These are phyloP conservation scores for Starmerella bombicola DNA, from an alignment of 805 yeast genomes.

Conservation along the genomic window DNA sequence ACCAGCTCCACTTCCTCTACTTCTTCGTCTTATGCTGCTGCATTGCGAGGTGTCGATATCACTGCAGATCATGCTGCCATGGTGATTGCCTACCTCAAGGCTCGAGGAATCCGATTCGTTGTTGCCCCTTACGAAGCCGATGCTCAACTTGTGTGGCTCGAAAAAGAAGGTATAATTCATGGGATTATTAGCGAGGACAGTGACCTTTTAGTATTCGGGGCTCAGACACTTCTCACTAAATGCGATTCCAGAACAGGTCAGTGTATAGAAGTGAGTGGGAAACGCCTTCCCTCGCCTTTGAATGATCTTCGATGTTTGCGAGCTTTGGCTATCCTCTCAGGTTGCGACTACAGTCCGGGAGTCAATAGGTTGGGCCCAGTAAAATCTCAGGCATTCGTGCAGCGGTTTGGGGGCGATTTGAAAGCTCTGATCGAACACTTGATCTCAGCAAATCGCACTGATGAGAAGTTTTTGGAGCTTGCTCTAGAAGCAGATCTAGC, in stretches of 20 bases:
- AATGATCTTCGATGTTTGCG: constrained; percentile 33
- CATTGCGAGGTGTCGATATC: constrained; percentile 52
- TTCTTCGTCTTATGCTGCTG: not conserved
- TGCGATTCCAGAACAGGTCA: constrained; percentile 49
- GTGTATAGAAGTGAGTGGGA: constrained; percentile 56
- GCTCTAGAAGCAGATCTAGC: constrained; percentile 60
- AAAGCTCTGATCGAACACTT: constrained; percentile 47
- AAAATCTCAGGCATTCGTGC: constrained; percentile 54
- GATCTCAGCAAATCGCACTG: constrained; percentile 50
- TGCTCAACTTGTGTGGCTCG: constrained; percentile 87
- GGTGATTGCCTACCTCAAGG: constrained; percentile 49
- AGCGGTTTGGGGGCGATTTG: constrained; percentile 35
- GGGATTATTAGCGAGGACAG: constrained; percentile 92
- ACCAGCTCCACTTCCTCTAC: not conserved
- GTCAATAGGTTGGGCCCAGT: constrained; percentile 67
- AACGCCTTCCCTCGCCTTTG: constrained; percentile 33
- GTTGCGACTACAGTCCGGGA: constrained; percentile 93
- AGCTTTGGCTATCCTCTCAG: constrained; percentile 75
- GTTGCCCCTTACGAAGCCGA: constrained; percentile 99
- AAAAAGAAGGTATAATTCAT: constrained; percentile 57
- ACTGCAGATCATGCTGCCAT: constrained; percentile 86
- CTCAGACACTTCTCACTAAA: constrained; percentile 62
- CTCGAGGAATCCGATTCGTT: constrained; percentile 47
- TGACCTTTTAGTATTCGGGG: constrained; percentile 82
- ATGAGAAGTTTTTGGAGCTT: constrained; percentile 46